These are phyloP conservation scores for Chalciporus piperatus DNA, from an alignment of 768 basidiomycete species.

Conservation along the genomic window DNA sequence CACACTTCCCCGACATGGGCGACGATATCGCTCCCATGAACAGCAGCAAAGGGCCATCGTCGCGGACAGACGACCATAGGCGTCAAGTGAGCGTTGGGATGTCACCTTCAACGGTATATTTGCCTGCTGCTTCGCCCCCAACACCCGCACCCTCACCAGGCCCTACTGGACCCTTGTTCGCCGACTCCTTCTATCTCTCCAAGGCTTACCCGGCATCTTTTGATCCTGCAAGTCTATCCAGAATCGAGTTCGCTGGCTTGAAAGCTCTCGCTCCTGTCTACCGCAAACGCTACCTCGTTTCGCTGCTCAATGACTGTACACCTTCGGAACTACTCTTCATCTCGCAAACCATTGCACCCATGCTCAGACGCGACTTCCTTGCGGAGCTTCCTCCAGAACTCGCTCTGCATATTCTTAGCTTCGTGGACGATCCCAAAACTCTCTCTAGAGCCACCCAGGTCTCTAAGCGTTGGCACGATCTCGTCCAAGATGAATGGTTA, in stretches of 20 bases:
- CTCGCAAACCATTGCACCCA: conserved; percentile 59
- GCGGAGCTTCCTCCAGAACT: conserved; percentile 66
- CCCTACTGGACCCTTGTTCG: conserved; percentile 50
- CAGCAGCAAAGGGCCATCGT: conserved; percentile 7
- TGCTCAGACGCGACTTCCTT: conserved; percentile 62
- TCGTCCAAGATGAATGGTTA: conserved; percentile 71
- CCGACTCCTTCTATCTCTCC: conserved; percentile 20
- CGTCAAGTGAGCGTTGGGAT: conserved; percentile 14
- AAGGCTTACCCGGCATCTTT: conserved; percentile 10
- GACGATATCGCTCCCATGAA: conserved; percentile 11
- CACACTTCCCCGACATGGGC: conserved; percentile 3
- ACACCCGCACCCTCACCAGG: conserved; percentile 61
- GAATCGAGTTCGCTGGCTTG: conserved; percentile 32
- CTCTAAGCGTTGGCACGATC: conserved; percentile 63
- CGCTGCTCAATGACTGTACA: conserved; percentile 52
- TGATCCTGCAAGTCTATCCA: conserved; percentile 26
- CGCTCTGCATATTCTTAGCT: conserved; percentile 69
- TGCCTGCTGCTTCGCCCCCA: conserved; percentile 56
- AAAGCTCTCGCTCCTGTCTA: conserved; percentile 35
- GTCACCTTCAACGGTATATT: conserved; percentile 39
- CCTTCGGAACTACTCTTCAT: conserved; percentile 64
- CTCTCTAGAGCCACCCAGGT: conserved; percentile 71
- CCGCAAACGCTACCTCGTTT: conserved; percentile 51
- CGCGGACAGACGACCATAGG: conserved; percentile 14
- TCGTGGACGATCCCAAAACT: conserved; percentile 70